These are phyloP conservation scores for Rhodocollybia butyracea DNA, from an alignment of 768 basidiomycete species.

Conservation along the genomic window DNA sequence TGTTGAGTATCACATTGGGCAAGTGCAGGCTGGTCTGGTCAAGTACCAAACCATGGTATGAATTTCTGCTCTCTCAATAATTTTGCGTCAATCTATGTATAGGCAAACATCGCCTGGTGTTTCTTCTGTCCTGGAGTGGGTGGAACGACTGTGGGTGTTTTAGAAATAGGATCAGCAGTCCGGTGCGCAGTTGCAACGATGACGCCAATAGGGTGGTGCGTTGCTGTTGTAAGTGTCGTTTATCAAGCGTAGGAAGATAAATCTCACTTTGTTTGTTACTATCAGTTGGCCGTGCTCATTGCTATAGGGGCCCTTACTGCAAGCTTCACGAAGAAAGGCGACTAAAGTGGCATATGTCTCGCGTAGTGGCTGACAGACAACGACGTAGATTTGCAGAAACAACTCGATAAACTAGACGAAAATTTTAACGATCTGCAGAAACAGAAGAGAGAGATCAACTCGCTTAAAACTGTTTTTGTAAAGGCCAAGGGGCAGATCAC, in stretches of 20 bases:
- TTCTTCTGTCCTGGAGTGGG: neutral
- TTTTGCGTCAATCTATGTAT: neutral
- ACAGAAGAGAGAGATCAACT: neutral
- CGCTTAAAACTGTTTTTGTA: neutral
- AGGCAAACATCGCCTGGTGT: neutral
- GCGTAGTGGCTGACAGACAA: neutral
- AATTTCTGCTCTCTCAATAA: neutral
- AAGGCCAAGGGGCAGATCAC: neutral
- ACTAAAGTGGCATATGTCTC: neutral
- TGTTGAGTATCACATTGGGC: neutral
- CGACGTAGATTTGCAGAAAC: neutral
- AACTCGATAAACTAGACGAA: neutral
- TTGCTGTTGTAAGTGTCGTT: neutral
- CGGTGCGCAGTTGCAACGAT: neutral
- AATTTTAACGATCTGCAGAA: neutral
- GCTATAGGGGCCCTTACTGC: neutral
- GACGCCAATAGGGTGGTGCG: neutral
- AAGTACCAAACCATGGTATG: neutral
- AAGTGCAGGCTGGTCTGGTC: neutral
- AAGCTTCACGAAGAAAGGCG: neutral
- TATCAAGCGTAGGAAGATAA: neutral
- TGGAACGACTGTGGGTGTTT: neutral
- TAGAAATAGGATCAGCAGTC: neutral
- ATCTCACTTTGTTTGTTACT: neutral
- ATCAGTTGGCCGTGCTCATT: neutral